Evolutionary conservation across 495 filamentous ascomycete species (phyloP).

Genomic region (Talaromyces wortmannii): DNA sequence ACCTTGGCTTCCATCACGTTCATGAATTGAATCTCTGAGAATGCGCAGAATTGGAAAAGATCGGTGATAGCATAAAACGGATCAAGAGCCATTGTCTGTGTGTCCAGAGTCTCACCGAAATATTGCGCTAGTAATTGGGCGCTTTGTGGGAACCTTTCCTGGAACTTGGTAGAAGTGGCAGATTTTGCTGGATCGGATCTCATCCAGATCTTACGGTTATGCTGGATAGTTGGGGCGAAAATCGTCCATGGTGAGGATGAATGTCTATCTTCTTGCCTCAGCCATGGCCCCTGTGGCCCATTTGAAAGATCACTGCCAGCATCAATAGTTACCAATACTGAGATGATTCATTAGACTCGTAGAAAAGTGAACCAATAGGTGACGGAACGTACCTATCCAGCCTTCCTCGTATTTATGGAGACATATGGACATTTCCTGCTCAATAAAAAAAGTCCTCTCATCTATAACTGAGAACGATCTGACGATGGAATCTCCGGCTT

Average conservation of each 20-base stretch:
- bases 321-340: conserved; percentile 10
- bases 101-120: conserved; percentile 11
- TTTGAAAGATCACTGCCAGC: conserved; percentile 9
- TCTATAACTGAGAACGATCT: conserved; percentile 11
- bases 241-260: background rate
- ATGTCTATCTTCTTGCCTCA: background rate
- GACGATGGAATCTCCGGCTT: conserved; percentile 16
- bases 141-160: conserved; percentile 2
- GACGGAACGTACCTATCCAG: conserved; percentile 1
- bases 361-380: background rate
- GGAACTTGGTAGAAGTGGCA: background rate
- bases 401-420: conserved; percentile 4
- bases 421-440: conserved; percentile 17
- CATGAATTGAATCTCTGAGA: conserved; percentile 16
- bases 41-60: conserved; percentile 14
- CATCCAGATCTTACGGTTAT: background rate
- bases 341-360: background rate
- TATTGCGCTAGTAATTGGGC: conserved; percentile 5
- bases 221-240: background rate
- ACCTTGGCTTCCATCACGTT: conserved; percentile 16
- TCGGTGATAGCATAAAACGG: conserved; percentile 18
- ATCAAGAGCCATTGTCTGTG: conserved; percentile 5
- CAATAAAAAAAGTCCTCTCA: conserved; percentile 12
- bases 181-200: background rate
- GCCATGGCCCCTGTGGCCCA: conserved; percentile 12